Percentiles rank a stretch among this genome's conserved stretches.
Conservation (phyloP, 176 grass and related monocot species). For the Alloteropsis semialata region DNA sequence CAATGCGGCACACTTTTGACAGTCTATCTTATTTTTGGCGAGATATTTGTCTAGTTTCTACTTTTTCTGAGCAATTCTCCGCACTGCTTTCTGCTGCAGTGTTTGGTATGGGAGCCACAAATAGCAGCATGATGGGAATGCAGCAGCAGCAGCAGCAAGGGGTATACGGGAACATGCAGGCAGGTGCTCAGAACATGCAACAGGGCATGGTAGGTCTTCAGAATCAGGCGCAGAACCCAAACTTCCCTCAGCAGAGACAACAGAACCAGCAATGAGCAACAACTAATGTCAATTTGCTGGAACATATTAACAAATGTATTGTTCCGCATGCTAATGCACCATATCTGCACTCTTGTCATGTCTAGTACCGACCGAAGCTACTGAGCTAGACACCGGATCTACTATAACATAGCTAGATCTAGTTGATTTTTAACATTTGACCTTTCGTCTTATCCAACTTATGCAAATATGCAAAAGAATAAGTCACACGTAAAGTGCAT, state of each 20-base stretch:
- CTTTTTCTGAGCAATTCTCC: not conserved
- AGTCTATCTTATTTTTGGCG: not conserved
- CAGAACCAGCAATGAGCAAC: slow-evolving; percentile 72
- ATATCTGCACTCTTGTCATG: too few relatives aligned
- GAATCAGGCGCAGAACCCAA: slow-evolving; percentile 70
- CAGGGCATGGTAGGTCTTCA: slow-evolving; percentile 82
- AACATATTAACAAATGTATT: too few relatives aligned
- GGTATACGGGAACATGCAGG: slow-evolving; percentile 65
- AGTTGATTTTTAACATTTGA: too few relatives aligned
- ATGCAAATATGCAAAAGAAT: too few relatives aligned
- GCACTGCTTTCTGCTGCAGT: slow-evolving; percentile 38
- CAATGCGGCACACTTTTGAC: not conserved
- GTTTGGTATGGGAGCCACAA: slow-evolving; percentile 72
- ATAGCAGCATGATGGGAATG: slow-evolving; percentile 75
- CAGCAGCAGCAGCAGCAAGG: slow-evolving; percentile 88
- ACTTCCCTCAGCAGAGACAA: slow-evolving; percentile 80
- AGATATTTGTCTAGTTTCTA: not conserved
- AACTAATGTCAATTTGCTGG: not conserved
- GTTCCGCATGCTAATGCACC: too few relatives aligned
- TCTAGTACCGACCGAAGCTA: too few relatives aligned
- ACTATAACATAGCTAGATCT: too few relatives aligned
- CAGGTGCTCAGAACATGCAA: slow-evolving; percentile 71
- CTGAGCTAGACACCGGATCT: too few relatives aligned
- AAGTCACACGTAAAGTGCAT: too few relatives aligned
- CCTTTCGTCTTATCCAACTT: too few relatives aligned